Conservation (phyloP, 2,329 filamentous ascomycete genomes). For the Epichloe sp. region DNA sequence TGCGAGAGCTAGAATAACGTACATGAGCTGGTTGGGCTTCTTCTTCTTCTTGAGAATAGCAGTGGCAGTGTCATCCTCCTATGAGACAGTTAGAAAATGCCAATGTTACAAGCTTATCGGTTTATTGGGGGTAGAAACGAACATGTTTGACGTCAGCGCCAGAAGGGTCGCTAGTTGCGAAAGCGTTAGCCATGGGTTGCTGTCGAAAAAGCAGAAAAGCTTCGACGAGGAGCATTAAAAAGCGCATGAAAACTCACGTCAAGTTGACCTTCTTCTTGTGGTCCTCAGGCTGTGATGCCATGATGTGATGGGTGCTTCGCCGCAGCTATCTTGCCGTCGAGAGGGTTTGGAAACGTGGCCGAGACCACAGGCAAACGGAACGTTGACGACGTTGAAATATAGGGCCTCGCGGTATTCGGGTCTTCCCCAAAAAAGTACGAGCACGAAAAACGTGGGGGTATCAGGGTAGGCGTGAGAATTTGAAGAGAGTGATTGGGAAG, state of each 20-base stretch:
- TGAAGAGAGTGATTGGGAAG: neutral
- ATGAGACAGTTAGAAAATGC: slow-evolving; percentile 17
- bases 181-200: neutral
- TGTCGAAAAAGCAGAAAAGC: neutral
- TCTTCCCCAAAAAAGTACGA: neutral
- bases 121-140: slow-evolving; percentile 24
- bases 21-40: slow-evolving; percentile 99
- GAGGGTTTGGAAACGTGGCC: slow-evolving; percentile 13
- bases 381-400: neutral
- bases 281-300: slow-evolving; percentile 56
- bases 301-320: slow-evolving; percentile 33
- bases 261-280: slow-evolving; percentile 76
- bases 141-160: slow-evolving; percentile 79
- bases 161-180: slow-evolving; percentile 59
- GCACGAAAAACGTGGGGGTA: neutral
- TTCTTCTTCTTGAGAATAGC: slow-evolving; percentile 99
- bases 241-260: slow-evolving; percentile 42
- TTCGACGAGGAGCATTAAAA: neutral
- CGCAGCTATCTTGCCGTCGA: slow-evolving; percentile 14
- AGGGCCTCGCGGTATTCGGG: neutral
- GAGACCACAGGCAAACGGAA: slow-evolving; percentile 3
- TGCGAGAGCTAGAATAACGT: slow-evolving; percentile 24
- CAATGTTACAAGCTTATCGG: slow-evolving; percentile 5
- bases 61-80: slow-evolving; percentile 85
- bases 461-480: slow-evolving; percentile 7